Evolutionary conservation across 2,329 filamentous ascomycete species (phyloP).

Genomic region (Epichloe festucae): DNA sequence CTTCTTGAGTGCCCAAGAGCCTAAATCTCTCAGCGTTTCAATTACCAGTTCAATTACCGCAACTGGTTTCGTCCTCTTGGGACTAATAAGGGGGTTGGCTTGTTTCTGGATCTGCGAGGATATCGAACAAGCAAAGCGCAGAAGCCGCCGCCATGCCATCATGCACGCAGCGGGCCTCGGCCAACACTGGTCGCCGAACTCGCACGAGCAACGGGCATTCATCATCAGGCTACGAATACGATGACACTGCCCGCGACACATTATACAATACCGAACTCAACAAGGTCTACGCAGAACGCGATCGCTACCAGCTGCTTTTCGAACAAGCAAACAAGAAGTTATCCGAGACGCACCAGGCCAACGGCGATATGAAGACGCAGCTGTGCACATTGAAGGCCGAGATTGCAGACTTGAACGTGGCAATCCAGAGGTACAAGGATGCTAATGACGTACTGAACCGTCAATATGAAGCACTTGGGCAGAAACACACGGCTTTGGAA

Average conservation of each 20-base stretch:
- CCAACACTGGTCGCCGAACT: slow-evolving; percentile 9
- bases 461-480: slow-evolving; percentile 15
- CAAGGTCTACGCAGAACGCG: slow-evolving; percentile 11
- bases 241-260: slow-evolving; percentile 10
- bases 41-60: background rate
- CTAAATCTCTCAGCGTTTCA: background rate
- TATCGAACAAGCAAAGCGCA: background rate
- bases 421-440: slow-evolving; percentile 9
- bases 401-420: background rate
- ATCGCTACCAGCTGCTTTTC: slow-evolving; percentile 14
- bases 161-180: slow-evolving; percentile 8
- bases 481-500: slow-evolving; percentile 17
- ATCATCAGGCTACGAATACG: slow-evolving; percentile 6
- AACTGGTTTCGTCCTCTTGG: background rate
- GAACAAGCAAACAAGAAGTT: slow-evolving; percentile 19
- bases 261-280: slow-evolving; percentile 12
- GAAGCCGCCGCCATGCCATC: slow-evolving; percentile 6
- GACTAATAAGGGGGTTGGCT: background rate
- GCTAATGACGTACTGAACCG: slow-evolving; percentile 6
- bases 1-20: background rate
- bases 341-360: slow-evolving; percentile 12
- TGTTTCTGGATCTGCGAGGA: background rate
- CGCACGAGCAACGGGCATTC: background rate
- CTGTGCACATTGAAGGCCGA: slow-evolving; percentile 2
- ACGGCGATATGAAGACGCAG: slow-evolving; percentile 10